Conservation (phyloP, 352 stramenopile species). For the Aphanomyces invadans region DNA sequence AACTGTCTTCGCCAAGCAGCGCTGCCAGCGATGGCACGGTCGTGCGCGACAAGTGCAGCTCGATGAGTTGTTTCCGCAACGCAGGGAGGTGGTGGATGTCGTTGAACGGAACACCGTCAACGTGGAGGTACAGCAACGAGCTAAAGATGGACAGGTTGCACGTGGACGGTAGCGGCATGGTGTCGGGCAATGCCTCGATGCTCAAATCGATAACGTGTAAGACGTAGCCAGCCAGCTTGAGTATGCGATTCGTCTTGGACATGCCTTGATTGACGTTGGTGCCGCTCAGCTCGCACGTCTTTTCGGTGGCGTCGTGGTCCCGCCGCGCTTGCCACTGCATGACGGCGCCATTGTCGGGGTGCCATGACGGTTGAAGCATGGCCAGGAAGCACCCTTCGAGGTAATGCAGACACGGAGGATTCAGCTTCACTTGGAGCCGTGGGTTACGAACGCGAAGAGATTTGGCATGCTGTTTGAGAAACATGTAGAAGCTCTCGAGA, state of each 20-base stretch:
- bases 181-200: conserved; percentile 9
- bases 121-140: conserved; percentile 4
- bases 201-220: conserved; percentile 8
- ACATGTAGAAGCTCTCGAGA: conserved; percentile 20
- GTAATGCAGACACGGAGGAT: conserved; percentile 17
- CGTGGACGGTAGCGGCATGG: conserved; percentile 1
- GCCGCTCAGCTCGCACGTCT: not conserved
- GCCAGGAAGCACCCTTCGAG: conserved; percentile 15
- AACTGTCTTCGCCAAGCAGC: conserved; percentile 1
- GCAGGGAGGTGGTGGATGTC: not conserved
- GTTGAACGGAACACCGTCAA: not conserved
- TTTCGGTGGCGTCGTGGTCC: not conserved
- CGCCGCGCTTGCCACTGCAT: conserved; percentile 7
- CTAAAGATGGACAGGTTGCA: conserved; percentile 19
- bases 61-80: conserved; percentile 11
- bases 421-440: conserved; percentile 16
- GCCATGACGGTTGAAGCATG: conserved; percentile 5
- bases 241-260: conserved; percentile 20
- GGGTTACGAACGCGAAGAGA: conserved; percentile 12
- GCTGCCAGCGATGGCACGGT: not conserved
- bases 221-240: conserved; percentile 18
- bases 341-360: not conserved
- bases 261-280: not conserved
- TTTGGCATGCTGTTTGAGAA: conserved; percentile 20
- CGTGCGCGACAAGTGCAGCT: not conserved